Base-by-base conservation (phyloP, 2,329 filamentous ascomycete species). In the Ophiocordyceps camponoti-leonardi region DNA sequence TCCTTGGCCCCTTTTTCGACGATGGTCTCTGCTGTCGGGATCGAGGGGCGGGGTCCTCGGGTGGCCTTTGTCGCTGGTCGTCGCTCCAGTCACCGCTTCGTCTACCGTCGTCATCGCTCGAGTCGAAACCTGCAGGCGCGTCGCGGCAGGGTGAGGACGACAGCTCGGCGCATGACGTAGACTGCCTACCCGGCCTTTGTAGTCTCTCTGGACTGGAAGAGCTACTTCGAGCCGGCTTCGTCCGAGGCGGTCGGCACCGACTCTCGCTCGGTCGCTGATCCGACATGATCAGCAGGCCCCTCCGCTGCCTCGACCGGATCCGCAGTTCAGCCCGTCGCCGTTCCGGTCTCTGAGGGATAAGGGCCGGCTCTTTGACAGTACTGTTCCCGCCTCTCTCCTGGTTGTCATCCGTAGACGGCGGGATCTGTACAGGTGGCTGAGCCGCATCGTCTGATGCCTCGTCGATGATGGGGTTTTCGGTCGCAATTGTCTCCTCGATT, bases 201-300 rank as follows among this genome's bases (percentile, higher is more conserved):
- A 5, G 26, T 28, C 7, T 28, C 26, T 28, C 26, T 8, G 26
- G 26, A 2, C 10, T 11, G 7, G 26, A 28, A 2, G 26, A 28
- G 26, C 26, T 1, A 6, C 35, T 39, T 41, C 26, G 28, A 26
- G 31, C 6, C 39, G n/a, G 22, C 22, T 19, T 42, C 20, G n/a
- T 28, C 18, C n/a, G 35, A 10, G 37, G 35, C 37, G 19, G 10
- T 16, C 31, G 16, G 31, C 31, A 16, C 31, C 16, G 31, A 14
- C 31, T n/a, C 31, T 33, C n/a, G 4, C 7, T 37, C 7, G 8
- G 33, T 23, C 53, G 50, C 45, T 55, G 61, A 44, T 69, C 65
- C 1, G 65, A 60, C 5, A 71, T 45, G 56, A 73, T 61, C 41
- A 74, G 52, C 8, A 75, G 52, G 2, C 72, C 71, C 45, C 69